phyloP scores from a whole-genome alignment of 2,329 filamentous ascomycete genomes.

The Eutypa lata region DNA sequence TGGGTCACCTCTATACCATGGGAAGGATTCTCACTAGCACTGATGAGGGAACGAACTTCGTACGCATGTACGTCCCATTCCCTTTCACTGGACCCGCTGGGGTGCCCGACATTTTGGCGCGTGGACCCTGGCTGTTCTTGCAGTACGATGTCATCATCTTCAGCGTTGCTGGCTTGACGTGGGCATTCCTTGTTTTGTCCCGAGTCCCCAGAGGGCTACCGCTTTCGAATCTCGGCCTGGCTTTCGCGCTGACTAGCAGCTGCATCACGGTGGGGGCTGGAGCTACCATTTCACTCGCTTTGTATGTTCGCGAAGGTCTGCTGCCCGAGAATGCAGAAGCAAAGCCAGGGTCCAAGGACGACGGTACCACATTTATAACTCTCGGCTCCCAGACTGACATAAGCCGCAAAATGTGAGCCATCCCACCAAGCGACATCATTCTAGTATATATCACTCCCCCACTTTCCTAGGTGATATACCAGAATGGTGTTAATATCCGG shows the following conservation, averaged over 20 bases:
- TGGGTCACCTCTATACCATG: constrained; percentile 17
- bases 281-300: constrained; percentile 17
- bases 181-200: constrained; percentile 18
- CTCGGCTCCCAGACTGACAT: neutral
- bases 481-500: too few relatives aligned
- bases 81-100: constrained; percentile 12
- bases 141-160: constrained; percentile 26
- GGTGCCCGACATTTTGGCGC: constrained; percentile 11
- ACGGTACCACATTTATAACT: neutral
- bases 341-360: neutral
- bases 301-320: constrained; percentile 14
- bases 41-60: constrained; percentile 9
- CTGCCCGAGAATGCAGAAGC: constrained; percentile 6
- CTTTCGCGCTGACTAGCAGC: constrained; percentile 7
- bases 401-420: too few relatives aligned
- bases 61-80: constrained; percentile 18
- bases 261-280: constrained; percentile 16
- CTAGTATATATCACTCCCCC: too few relatives aligned
- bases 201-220: constrained; percentile 2
- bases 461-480: too few relatives aligned
- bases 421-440: too few relatives aligned
- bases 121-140: constrained; percentile 23
- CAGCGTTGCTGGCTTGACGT: constrained; percentile 17
- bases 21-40: constrained; percentile 9
- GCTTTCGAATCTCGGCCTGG: constrained; percentile 6